phyloP scores from a whole-genome alignment of 441 rosid species.

The Croton setiger region DNA sequence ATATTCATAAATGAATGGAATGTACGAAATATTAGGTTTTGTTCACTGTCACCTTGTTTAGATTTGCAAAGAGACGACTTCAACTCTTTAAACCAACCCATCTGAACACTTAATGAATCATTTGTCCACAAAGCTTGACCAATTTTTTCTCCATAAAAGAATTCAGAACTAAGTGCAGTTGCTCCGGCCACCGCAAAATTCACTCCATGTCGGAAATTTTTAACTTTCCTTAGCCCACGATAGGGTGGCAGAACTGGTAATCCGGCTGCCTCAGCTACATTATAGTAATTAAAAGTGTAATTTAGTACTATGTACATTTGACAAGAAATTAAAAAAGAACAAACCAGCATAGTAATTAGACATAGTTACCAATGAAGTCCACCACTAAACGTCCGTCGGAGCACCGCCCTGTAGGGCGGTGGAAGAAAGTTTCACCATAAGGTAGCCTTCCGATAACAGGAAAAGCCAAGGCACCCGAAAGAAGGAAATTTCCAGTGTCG shows the following conservation, averaged over 20 bases:
- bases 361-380: slow-evolving; percentile 74
- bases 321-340: too few relatives aligned
- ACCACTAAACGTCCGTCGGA: slow-evolving; percentile 73
- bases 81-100: slow-evolving; percentile 62
- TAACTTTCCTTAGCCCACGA: slow-evolving; percentile 29
- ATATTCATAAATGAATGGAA: neutral
- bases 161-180: slow-evolving; percentile 46
- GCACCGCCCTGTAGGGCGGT: slow-evolving; percentile 59
- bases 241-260: slow-evolving; percentile 58
- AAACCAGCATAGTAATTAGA: too few relatives aligned
- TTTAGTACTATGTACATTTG: too few relatives aligned
- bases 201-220: slow-evolving; percentile 37
- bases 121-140: slow-evolving; percentile 47
- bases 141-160: slow-evolving; percentile 37
- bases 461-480: slow-evolving; percentile 43
- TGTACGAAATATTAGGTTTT: neutral
- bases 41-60: slow-evolving; percentile 36
- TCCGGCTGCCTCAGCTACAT: slow-evolving; percentile 63
- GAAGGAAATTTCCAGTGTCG: slow-evolving; percentile 68
- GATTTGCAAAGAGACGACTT: slow-evolving; percentile 51
- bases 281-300: too few relatives aligned
- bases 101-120: slow-evolving; percentile 50
- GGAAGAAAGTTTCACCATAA: slow-evolving; percentile 59
- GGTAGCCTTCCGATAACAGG: slow-evolving; percentile 57
- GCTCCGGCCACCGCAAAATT: slow-evolving; percentile 83